Conservation (phyloP, 2,329 filamentous ascomycete species). For the Chalara sp. region DNA sequence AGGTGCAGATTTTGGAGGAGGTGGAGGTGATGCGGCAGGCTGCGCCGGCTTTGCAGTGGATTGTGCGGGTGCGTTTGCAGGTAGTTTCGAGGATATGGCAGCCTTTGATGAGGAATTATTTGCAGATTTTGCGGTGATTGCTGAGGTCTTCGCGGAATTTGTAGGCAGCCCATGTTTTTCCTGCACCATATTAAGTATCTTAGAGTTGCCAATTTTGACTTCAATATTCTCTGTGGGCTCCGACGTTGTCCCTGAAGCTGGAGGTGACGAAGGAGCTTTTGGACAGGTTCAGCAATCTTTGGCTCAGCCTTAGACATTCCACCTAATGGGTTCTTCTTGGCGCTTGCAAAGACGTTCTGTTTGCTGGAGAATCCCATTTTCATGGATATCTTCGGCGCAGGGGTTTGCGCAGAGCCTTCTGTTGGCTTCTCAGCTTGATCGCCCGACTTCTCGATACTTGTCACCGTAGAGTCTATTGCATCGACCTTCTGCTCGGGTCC, state of each 20-base stretch:
- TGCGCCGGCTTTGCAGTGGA: not conserved
- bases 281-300: no score
- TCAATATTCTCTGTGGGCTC: not conserved
- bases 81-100: not conserved
- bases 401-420: conserved; percentile 3
- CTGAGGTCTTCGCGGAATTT: not conserved
- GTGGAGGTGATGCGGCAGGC: not conserved
- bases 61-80: not conserved
- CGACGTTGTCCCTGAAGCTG: not conserved
- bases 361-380: conserved; percentile 61
- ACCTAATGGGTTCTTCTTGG: conserved; percentile 64
- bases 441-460: no score
- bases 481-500: not conserved
- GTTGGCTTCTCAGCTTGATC: no score
- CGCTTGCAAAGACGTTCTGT: conserved; percentile 66
- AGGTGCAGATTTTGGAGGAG: not conserved
- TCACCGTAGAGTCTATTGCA: not conserved
- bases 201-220: not conserved
- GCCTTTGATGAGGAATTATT: not conserved
- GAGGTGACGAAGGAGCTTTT: not conserved
- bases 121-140: not conserved
- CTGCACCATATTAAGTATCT: not conserved
- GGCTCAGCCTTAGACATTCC: conserved; percentile 21
- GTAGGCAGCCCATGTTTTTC: not conserved
- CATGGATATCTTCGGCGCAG: conserved; percentile 38